phyloP scores from a whole-genome alignment of 2,329 filamentous ascomycete genomes.

The Neonectria ditissima region DNA sequence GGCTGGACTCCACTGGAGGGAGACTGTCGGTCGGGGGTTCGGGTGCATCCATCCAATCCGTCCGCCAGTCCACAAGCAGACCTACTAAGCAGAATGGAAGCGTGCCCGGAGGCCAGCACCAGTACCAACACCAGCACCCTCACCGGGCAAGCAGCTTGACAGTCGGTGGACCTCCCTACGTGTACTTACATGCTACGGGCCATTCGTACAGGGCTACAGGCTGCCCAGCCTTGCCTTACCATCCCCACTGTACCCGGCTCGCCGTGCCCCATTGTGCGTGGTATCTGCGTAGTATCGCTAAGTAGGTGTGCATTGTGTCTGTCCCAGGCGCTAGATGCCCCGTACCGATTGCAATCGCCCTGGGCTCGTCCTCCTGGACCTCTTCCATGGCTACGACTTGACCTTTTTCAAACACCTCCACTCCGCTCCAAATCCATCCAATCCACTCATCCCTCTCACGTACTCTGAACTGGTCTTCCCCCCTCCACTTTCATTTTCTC shows the following conservation, averaged over 20 bases:
- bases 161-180: too few species aligned
- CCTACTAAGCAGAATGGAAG: not conserved
- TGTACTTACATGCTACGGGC: not conserved
- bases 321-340: not conserved
- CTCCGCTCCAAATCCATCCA: slow-evolving; percentile 13
- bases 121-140: not conserved
- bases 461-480: slow-evolving; percentile 11
- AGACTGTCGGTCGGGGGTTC: too few species aligned
- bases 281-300: too few species aligned
- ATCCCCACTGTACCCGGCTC: not conserved
- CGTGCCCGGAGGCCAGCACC: not conserved
- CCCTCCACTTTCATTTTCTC: slow-evolving; percentile 5
- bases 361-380: not conserved
- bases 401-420: slow-evolving; percentile 3
- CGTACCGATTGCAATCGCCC: not conserved
- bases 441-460: not conserved
- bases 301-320: not conserved
- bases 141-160: not conserved
- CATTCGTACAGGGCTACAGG: not conserved
- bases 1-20: not conserved
- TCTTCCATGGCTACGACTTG: not conserved
- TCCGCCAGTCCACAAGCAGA: not conserved
- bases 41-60: not conserved
- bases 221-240: too few species aligned
- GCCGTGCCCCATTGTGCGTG: not conserved